A percentile compares a stretch with the other conserved stretches of the same genome.
Evolutionary conservation across 2,329 filamentous ascomycete species (phyloP).

Genomic region (Ophiostoma quercus): DNA sequence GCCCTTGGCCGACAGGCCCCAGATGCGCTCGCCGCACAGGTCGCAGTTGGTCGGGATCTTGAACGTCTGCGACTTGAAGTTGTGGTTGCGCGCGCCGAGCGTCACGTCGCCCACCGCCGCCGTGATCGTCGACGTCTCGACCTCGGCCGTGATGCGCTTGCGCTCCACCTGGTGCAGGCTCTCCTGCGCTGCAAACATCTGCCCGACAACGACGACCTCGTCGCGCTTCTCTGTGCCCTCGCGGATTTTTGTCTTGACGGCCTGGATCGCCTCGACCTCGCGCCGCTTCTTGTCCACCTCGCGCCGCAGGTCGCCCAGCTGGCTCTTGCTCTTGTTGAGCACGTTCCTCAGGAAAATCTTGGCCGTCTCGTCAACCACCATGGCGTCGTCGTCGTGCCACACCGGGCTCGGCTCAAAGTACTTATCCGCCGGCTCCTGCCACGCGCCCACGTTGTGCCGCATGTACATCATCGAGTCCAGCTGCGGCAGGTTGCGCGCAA

Average conservation of each 20-base stretch:
- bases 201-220: slow-evolving; percentile 75
- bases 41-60: slow-evolving; percentile 99
- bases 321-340: slow-evolving; percentile 80
- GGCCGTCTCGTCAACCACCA: slow-evolving; percentile 79
- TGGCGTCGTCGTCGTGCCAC: slow-evolving; percentile 88
- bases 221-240: slow-evolving; percentile 76
- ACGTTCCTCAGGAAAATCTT: slow-evolving; percentile 91
- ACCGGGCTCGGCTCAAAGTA: slow-evolving; percentile 90
- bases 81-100: slow-evolving; percentile 86
- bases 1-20: slow-evolving; percentile 93
- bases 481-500: slow-evolving; percentile 78
- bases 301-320: slow-evolving; percentile 70
- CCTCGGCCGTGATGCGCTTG: slow-evolving; percentile 78
- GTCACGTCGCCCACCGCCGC: slow-evolving; percentile 86
- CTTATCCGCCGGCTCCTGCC: slow-evolving; percentile 80
- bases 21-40: slow-evolving; percentile 91
- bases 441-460: slow-evolving; percentile 76
- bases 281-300: slow-evolving; percentile 81
- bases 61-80: slow-evolving; percentile 98
- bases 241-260: slow-evolving; percentile 66
- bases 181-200: slow-evolving; percentile 81
- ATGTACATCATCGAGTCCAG: slow-evolving; percentile 98
- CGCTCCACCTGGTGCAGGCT: slow-evolving; percentile 78
- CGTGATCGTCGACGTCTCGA: slow-evolving; percentile 92
- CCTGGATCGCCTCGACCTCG: slow-evolving; percentile 75